These are phyloP conservation scores for Fusarium nanum DNA, from an alignment of 2,329 filamentous ascomycete genomes.

Conservation along the genomic window DNA sequence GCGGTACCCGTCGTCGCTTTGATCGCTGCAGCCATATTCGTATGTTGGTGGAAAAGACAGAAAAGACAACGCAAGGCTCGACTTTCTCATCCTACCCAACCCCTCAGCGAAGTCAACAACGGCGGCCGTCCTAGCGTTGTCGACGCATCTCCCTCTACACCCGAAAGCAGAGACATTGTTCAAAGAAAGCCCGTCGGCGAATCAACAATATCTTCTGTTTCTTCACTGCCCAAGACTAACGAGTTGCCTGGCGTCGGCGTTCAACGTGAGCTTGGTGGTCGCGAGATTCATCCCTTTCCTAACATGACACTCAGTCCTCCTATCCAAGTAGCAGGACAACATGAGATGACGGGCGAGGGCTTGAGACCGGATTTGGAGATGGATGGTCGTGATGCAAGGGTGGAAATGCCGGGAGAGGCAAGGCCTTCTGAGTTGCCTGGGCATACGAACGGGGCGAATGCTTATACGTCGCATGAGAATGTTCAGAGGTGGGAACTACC, in stretches of 20 bases:
- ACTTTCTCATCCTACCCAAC: slow-evolving; percentile 2
- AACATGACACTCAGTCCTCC: slow-evolving; percentile 35
- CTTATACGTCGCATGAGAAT: slow-evolving; percentile 15
- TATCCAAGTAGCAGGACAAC: slow-evolving; percentile 31
- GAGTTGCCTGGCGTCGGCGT: slow-evolving; percentile 31
- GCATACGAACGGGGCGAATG: slow-evolving; percentile 27
- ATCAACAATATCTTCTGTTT: slow-evolving; percentile 38
- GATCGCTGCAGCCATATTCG: slow-evolving; percentile 9
- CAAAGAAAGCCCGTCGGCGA: slow-evolving; percentile 36
- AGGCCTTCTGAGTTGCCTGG: slow-evolving; percentile 33
- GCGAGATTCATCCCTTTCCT: slow-evolving; percentile 27
- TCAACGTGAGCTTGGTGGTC: slow-evolving; percentile 33
- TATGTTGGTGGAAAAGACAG: slow-evolving; percentile 32
- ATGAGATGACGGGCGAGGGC: slow-evolving; percentile 39
- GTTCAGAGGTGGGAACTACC: slow-evolving; percentile 42
- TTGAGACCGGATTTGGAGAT: slow-evolving; percentile 38
- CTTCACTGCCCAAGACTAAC: slow-evolving; percentile 35
- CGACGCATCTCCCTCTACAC: neutral
- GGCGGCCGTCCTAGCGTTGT: neutral
- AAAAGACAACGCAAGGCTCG: slow-evolving; percentile 19
- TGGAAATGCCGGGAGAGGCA: slow-evolving; percentile 35
- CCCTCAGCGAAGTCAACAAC: slow-evolving; percentile 25
- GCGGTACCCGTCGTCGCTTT: slow-evolving; percentile 33
- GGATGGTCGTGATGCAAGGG: slow-evolving; percentile 31
- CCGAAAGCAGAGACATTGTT: slow-evolving; percentile 24